These are phyloP conservation scores for Scytalidium sp. DNA, from an alignment of 2,329 filamentous ascomycete species.

Conservation along the genomic window DNA sequence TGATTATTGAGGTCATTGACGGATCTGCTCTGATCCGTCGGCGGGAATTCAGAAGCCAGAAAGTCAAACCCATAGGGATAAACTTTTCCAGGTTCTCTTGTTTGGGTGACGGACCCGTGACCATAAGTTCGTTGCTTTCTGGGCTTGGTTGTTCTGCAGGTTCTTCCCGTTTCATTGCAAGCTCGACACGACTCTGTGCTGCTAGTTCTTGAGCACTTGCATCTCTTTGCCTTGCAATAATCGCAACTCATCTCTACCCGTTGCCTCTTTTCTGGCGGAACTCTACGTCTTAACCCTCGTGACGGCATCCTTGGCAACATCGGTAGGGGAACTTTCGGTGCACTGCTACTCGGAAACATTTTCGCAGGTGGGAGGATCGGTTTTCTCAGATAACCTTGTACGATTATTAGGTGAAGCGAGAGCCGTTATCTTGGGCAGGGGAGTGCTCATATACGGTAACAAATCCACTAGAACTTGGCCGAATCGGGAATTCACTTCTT, in stretches of 20 bases:
- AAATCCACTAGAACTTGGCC: no score
- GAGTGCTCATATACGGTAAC: no score
- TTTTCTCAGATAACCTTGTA: no score
- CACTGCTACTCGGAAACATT: background rate
- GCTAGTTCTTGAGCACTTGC: slow-evolving; percentile 1
- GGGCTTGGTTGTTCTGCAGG: background rate
- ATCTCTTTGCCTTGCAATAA: background rate
- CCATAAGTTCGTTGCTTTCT: background rate
- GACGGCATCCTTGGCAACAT: background rate
- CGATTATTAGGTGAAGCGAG: no score
- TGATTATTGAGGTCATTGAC: background rate
- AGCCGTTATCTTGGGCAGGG: no score
- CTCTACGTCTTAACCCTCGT: background rate
- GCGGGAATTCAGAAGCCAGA: background rate
- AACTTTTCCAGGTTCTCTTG: background rate
- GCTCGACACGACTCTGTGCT: background rate
- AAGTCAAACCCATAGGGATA: background rate
- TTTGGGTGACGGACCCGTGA: background rate
- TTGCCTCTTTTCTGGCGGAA: background rate
- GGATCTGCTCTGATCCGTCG: background rate
- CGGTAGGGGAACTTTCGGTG: background rate
- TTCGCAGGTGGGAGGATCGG: no score
- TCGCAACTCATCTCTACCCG: slow-evolving; percentile 1
- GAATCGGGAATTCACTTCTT: no score
- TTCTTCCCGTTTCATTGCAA: background rate